phyloP scores from a whole-genome alignment of 164 flowering plant species.

The Liquidambar formosana region DNA sequence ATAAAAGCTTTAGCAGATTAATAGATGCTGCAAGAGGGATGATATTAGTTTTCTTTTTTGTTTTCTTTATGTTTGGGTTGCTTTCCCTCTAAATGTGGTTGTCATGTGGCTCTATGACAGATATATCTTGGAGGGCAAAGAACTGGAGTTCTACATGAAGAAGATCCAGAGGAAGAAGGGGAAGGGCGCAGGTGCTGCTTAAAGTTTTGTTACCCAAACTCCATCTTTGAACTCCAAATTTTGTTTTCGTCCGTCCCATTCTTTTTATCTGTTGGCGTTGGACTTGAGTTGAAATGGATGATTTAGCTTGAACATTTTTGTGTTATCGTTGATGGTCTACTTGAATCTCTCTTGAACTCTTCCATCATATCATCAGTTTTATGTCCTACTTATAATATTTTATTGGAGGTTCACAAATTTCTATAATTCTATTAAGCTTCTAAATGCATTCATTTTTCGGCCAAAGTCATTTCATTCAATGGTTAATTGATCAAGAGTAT shows the following conservation, averaged over 20 bases:
- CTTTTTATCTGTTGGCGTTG: neutral
- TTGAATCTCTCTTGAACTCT: too few relatives aligned
- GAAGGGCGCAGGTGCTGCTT: constrained; percentile 55
- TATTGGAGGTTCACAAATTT: too few relatives aligned
- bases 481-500: too few relatives aligned
- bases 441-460: too few relatives aligned
- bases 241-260: neutral
- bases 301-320: neutral
- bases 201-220: constrained; percentile 9
- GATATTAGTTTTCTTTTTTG: neutral
- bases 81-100: neutral
- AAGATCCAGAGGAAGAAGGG: constrained; percentile 67
- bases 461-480: too few relatives aligned
- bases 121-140: constrained; percentile 54
- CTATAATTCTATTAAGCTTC: too few relatives aligned
- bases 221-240: neutral
- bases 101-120: constrained; percentile 15
- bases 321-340: too few relatives aligned
- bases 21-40: constrained; percentile 27
- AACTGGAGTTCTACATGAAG: constrained; percentile 65
- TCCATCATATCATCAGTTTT: too few relatives aligned
- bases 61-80: neutral
- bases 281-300: constrained; percentile 1
- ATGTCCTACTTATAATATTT: too few relatives aligned
- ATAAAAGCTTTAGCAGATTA: too few relatives aligned